Evolutionary conservation across 1,139 yeast genomes (phyloP).

Genomic region (Lodderomyces beijingensis): DNA sequence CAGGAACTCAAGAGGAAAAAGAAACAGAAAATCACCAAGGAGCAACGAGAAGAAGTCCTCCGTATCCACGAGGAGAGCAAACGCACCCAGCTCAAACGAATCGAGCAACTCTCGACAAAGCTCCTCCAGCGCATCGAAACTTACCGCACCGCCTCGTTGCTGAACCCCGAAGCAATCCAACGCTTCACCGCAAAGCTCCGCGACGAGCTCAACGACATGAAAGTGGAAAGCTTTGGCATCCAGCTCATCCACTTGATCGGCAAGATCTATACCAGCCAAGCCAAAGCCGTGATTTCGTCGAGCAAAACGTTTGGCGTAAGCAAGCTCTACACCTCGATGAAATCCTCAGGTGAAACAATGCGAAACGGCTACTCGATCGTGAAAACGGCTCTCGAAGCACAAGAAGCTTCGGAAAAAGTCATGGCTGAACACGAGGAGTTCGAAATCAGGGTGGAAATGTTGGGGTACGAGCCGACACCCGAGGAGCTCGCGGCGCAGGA

Average conservation of each 20-base stretch:
- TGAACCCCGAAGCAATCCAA: conserved; percentile 32
- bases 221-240: conserved; percentile 46
- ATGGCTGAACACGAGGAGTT: conserved; percentile 49
- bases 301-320: conserved; percentile 44
- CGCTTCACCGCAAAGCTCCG: conserved; percentile 38
- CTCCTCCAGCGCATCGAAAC: conserved; percentile 44
- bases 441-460: conserved; percentile 22
- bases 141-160: conserved; percentile 22
- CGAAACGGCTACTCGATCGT: conserved; percentile 38
- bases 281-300: conserved; percentile 38
- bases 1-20: conserved; percentile 22
- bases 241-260: conserved; percentile 55
- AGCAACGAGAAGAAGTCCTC: conserved; percentile 52
- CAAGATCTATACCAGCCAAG: conserved; percentile 58
- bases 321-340: conserved; percentile 49
- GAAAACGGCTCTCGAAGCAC: conserved; percentile 43
- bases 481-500: conserved; percentile 51
- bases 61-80: conserved; percentile 54
- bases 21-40: conserved; percentile 40
- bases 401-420: conserved; percentile 35
- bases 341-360: conserved; percentile 35
- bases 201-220: conserved; percentile 58
- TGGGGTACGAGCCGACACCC: conserved; percentile 29
- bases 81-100: conserved; percentile 50
- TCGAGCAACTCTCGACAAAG: conserved; percentile 46